Conservation (phyloP, 2,329 filamentous ascomycete species). For the Apiospora rasikravindrae region DNA sequence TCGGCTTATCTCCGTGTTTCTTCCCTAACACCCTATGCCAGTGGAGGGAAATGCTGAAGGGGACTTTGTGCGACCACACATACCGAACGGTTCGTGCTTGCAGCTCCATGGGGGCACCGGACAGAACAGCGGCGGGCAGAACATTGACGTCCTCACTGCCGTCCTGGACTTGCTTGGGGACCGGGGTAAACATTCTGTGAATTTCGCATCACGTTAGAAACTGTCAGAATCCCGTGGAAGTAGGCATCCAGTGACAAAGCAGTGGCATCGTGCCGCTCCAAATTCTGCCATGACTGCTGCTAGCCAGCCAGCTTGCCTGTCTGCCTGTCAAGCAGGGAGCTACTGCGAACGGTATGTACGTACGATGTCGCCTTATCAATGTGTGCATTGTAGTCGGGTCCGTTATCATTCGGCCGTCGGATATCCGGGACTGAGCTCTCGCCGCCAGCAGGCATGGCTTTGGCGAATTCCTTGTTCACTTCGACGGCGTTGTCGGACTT, state of each 20-base stretch:
- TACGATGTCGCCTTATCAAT: conserved; percentile 93
- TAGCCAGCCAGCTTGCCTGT: not conserved
- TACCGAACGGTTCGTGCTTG: conserved; percentile 95
- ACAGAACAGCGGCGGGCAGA: conserved; percentile 83
- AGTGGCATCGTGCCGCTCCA: not conserved
- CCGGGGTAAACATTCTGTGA: conserved; percentile 82
- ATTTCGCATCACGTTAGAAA: conserved; percentile 22
- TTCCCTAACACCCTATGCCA: conserved; percentile 10
- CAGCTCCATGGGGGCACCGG: conserved; percentile 90
- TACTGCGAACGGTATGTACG: conserved; percentile 37
- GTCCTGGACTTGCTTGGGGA: conserved; percentile 88
- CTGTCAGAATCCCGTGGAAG: not conserved
- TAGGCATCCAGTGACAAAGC: not conserved
- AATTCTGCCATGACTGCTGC: not conserved
- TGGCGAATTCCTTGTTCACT: conserved; percentile 46
- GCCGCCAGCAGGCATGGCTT: conserved; percentile 40
- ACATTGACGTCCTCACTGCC: conserved; percentile 81
- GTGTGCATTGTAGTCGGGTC: conserved; percentile 80
- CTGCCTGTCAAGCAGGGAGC: not conserved
- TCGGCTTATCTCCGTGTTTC: not conserved
- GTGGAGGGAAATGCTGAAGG: not conserved
- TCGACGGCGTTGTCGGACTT: conserved; percentile 40
- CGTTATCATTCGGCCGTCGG: conserved; percentile 57
- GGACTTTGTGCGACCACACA: conserved; percentile 31
- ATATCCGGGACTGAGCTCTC: conserved; percentile 29